Evolutionary conservation across 148 eudicot species (phyloP).

Genomic region (Nepenthes mirabilis): DNA sequence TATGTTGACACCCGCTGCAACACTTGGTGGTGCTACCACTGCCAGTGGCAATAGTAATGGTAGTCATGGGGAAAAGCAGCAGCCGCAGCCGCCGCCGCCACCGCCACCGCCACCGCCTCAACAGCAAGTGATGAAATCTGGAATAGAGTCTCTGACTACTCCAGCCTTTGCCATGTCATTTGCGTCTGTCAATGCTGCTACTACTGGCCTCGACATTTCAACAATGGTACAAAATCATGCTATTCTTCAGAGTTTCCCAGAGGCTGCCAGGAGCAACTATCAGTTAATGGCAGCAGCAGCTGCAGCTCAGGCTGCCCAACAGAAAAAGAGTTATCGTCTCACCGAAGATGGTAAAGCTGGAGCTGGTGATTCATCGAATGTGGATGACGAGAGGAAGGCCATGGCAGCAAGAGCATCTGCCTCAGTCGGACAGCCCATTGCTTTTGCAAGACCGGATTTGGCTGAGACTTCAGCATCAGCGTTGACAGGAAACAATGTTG

Average conservation of each 20-base stretch:
- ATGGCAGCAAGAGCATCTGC: constrained; percentile 21
- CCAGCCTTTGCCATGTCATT: constrained; percentile 79
- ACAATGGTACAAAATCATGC: constrained; percentile 62
- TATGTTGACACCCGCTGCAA: constrained; percentile 38
- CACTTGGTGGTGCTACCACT: constrained; percentile 10
- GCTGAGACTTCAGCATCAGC: constrained; percentile 31
- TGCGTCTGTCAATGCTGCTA: constrained; percentile 45
- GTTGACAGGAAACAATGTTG: constrained; percentile 28
- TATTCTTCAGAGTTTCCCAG: constrained; percentile 49
- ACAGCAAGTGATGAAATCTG: constrained; percentile 36
- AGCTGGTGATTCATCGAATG: constrained; percentile 30
- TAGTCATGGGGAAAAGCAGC: constrained; percentile 59
- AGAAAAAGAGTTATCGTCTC: constrained; percentile 43
- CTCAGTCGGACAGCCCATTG: constrained; percentile 68
- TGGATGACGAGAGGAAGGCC: constrained; percentile 61
- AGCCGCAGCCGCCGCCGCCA: constrained; percentile 24
- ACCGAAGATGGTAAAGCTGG: constrained; percentile 51
- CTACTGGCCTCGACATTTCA: constrained; percentile 52
- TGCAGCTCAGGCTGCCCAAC: constrained; percentile 45
- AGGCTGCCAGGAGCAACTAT: constrained; percentile 43
- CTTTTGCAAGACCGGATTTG: constrained; percentile 59
- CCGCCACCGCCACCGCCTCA: constrained; percentile 44
- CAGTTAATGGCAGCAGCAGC: constrained; percentile 56
- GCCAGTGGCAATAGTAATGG: constrained; percentile 15
- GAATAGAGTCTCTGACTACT: constrained; percentile 31